phyloP scores from a whole-genome alignment of 495 filamentous ascomycete species.

The Thermochaetoides thermophila region DNA sequence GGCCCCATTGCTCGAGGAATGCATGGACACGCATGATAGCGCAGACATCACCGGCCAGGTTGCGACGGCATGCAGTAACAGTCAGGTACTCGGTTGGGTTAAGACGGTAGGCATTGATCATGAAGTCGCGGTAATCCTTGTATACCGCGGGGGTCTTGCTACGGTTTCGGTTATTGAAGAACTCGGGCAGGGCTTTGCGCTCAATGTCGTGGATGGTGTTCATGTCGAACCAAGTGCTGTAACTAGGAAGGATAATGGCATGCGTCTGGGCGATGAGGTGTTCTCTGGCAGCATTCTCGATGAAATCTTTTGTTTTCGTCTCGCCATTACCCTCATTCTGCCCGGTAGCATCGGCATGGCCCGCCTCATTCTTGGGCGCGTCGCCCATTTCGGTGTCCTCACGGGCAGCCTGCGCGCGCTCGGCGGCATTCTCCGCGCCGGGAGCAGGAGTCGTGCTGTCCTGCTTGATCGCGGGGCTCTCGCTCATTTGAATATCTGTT shows the following conservation, averaged over 20 bases:
- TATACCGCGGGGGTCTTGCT: constrained; percentile 97
- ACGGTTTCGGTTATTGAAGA: constrained; percentile 94
- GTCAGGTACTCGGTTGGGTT: constrained; percentile 95
- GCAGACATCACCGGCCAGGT: constrained; percentile 93
- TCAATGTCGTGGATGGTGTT: constrained; percentile 76
- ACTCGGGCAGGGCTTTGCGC: constrained; percentile 83
- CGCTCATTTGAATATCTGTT: constrained; percentile 43
- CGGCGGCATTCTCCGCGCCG: constrained; percentile 61
- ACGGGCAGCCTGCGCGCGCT: constrained; percentile 51
- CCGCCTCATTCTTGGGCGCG: constrained; percentile 41
- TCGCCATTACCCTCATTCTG: constrained; percentile 26
- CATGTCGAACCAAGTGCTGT: constrained; percentile 98
- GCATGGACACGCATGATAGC: constrained; percentile 97
- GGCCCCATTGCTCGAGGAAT: constrained; percentile 96
- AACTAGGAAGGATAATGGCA: constrained; percentile 87
- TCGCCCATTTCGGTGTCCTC: constrained; percentile 85
- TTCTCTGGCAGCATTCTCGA: constrained; percentile 73
- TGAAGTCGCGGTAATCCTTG: constrained; percentile 97
- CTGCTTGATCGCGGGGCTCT: constrained; percentile 37
- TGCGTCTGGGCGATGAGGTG: constrained; percentile 88
- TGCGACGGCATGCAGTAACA: constrained; percentile 90
- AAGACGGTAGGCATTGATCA: constrained; percentile 96
- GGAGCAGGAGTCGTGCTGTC: constrained; percentile 37
- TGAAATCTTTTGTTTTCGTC: constrained; percentile 53
- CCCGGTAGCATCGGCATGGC: constrained; percentile 29